These are phyloP conservation scores for Sanghuangporus sanghuang DNA, from an alignment of 1,284 basidiomycete species.

Conservation along the genomic window DNA sequence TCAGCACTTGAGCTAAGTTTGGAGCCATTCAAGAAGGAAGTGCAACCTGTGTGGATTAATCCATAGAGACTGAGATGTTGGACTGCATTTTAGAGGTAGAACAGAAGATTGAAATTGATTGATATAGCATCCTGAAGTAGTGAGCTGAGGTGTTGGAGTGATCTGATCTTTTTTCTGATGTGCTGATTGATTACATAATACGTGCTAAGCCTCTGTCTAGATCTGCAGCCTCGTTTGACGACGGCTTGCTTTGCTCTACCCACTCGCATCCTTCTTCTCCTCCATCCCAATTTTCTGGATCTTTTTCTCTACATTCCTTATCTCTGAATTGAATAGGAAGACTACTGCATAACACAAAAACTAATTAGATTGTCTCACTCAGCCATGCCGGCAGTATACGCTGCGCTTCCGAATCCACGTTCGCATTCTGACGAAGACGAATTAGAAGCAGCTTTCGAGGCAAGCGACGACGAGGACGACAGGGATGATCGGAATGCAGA, in stretches of 20 bases:
- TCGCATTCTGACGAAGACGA: constrained; percentile 49
- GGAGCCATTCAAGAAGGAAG: constrained; percentile 84
- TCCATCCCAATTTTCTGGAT: not conserved
- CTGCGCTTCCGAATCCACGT: constrained; percentile 58
- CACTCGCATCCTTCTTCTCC: not conserved
- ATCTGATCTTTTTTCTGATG: not conserved
- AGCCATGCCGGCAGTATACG: constrained; percentile 63
- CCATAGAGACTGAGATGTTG: constrained; percentile 1
- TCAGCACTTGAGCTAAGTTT: constrained; percentile 92
- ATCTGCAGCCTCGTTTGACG: not conserved
- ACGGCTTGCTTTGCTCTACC: not conserved
- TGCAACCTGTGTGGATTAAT: constrained; percentile 38
- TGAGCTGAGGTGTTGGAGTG: not conserved
- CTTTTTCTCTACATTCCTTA: not conserved
- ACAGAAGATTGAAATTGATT: not conserved
- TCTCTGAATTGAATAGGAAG: not conserved
- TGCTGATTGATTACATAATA: not conserved
- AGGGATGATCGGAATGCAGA: constrained; percentile 36
- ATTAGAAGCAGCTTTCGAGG: constrained; percentile 75
- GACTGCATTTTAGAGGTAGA: not conserved
- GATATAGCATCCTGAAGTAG: not conserved
- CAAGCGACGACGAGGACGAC: constrained; percentile 64
- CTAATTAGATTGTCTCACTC: not conserved
- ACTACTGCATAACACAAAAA: not conserved
- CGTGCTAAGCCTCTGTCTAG: not conserved